Base-by-base conservation (phyloP, 75 land plant species). In the Cunninghamia lanceolata region DNA sequence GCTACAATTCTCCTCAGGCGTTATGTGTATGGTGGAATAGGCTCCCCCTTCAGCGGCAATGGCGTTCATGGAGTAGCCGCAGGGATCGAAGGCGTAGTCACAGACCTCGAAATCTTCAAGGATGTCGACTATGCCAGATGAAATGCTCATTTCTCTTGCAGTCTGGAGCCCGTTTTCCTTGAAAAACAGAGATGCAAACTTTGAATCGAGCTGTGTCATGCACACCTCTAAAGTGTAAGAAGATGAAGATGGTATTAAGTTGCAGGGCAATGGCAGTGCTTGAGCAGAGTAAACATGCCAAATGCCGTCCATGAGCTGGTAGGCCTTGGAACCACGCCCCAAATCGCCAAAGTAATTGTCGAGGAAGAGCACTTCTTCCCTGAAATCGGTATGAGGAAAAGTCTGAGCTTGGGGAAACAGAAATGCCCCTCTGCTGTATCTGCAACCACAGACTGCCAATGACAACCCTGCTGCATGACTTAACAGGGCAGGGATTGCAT, bases 51-150 rank as follows among this genome's bases (percentile, higher is more conserved):
- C 90, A 50, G 92, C 10, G 30, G 91, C 88, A 63, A 94, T 34
- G 38, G 92, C 91, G 46, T 94, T 94, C 96, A 94, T 94, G 54
- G 96, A 94, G 89, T 94, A 94, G 11, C 96, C 96, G 38, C 96
- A 94, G 0, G 96, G 96, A 36, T 91, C 93, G 85, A 94, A 94
- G 6, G 91, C 96, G 74, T 86, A 91, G 71, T 93, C 96, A 54
- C 94, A 93, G 14, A 94, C 38, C 9, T 92, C 40, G 15, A 91
- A 85, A n/a, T 56, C 83, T 13, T 92, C 92, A 45, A 90, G 91
- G 42, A 96, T 90, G 21, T 87, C 86, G 13, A 36, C 85, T 80
- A 96, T 95, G 39, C 93, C 94, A 15, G 95, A 84, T 4, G 80
- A 32, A 76, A 54, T 85, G 28, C 97, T 96, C 97, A 95, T 96